These are phyloP conservation scores for Agaricus blazei DNA, from an alignment of 768 basidiomycete species.

Conservation along the genomic window DNA sequence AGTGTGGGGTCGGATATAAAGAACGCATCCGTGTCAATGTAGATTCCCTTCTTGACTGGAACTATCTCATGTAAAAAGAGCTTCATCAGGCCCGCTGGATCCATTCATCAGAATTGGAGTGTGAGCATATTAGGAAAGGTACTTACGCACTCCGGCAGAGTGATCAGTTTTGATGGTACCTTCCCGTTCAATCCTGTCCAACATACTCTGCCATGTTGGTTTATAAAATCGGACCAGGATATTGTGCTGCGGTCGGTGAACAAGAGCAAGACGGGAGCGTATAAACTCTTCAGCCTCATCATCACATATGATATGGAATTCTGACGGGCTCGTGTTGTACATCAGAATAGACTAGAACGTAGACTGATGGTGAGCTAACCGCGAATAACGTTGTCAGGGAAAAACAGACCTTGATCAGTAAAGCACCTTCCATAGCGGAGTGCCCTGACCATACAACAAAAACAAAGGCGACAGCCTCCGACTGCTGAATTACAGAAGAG, in stretches of 20 bases:
- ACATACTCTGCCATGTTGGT: conserved; percentile 34
- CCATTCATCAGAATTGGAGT: not conserved
- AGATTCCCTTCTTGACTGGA: conserved; percentile 43
- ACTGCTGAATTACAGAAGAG: not conserved
- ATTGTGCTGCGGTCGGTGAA: conserved; percentile 30
- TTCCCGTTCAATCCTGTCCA: conserved; percentile 39
- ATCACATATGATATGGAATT: conserved; percentile 42
- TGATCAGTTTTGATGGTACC: conserved; percentile 41
- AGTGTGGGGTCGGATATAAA: conserved; percentile 42
- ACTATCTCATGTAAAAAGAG: conserved; percentile 48
- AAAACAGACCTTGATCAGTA: conserved; percentile 34
- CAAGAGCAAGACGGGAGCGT: conserved; percentile 30
- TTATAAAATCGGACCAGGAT: conserved; percentile 38
- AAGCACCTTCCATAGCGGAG: conserved; percentile 36
- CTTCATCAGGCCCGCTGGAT: conserved; percentile 45
- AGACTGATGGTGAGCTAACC: not conserved
- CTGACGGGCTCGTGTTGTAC: conserved; percentile 31
- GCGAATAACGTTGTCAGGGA: conserved; percentile 1
- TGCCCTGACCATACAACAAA: conserved; percentile 39
- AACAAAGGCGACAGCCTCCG: conserved; percentile 33
- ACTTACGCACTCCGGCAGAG: conserved; percentile 43
- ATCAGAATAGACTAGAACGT: conserved; percentile 29
- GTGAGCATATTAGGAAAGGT: not conserved
- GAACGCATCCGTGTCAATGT: conserved; percentile 47
- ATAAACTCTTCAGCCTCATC: conserved; percentile 33